These are phyloP conservation scores for Linnemannia zychae DNA, from an alignment of 192 early-diverging fungal species.

Conservation along the genomic window DNA sequence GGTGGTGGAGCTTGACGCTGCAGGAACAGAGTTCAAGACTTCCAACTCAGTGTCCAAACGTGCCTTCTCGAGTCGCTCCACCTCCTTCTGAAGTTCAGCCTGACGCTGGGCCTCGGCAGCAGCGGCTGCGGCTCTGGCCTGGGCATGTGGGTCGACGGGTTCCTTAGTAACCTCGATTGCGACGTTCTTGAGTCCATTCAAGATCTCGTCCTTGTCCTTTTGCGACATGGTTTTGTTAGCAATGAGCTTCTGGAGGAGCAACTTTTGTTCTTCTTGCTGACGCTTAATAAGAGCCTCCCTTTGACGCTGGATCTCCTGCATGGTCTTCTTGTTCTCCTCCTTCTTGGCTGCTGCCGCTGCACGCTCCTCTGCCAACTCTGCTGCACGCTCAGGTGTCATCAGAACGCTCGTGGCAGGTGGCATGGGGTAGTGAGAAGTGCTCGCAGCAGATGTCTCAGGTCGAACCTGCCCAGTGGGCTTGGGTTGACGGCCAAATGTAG, in stretches of 20 bases:
- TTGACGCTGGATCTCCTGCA: slow-evolving; percentile 69
- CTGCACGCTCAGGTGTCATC: slow-evolving; percentile 58
- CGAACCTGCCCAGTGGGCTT: slow-evolving; percentile 53
- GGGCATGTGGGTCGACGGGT: slow-evolving; percentile 43
- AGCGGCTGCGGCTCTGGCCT: slow-evolving; percentile 49
- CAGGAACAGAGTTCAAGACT: slow-evolving; percentile 32
- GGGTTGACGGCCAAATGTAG: slow-evolving; percentile 29
- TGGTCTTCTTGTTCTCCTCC: slow-evolving; percentile 61
- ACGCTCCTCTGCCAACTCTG: slow-evolving; percentile 58
- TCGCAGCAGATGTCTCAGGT: slow-evolving; percentile 13
- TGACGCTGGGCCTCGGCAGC: slow-evolving; percentile 55
- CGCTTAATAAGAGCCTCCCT: slow-evolving; percentile 68
- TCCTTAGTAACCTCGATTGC: slow-evolving; percentile 60
- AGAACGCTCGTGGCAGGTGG: slow-evolving; percentile 56
- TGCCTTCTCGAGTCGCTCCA: slow-evolving; percentile 47
- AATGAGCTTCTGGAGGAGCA: slow-evolving; percentile 69
- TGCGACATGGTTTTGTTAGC: slow-evolving; percentile 65
- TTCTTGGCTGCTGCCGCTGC: slow-evolving; percentile 66
- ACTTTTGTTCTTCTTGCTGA: slow-evolving; percentile 76
- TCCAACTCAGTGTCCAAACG: slow-evolving; percentile 69
- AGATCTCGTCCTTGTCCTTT: slow-evolving; percentile 62
- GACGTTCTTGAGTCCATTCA: slow-evolving; percentile 63
- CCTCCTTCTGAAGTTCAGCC: slow-evolving; percentile 55
- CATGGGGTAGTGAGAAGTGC: slow-evolving; percentile 16
- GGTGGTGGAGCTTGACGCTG: slow-evolving; percentile 25